Evolutionary conservation across 495 filamentous ascomycete species (phyloP), one percentile per base, ranked within the genome.

Genomic region (Talaromyces thailandensis): DNA sequence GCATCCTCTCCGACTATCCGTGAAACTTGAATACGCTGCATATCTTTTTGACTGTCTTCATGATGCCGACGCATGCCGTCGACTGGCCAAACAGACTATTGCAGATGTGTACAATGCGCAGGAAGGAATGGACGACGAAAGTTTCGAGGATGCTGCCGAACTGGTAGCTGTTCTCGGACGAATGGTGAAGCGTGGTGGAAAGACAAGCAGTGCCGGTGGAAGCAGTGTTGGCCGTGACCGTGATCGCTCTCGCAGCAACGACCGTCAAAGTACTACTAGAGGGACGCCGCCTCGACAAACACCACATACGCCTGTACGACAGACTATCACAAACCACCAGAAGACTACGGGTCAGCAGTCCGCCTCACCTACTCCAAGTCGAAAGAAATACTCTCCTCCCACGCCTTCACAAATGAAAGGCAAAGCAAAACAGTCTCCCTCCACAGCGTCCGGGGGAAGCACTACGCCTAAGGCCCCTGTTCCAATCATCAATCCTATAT

Each of bases 11-110:
- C 88, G 94, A 2, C 80, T 98, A 0, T 94, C 90, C 0, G 88
- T 96, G 16, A 95, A 95, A 64, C 86, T 96, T 11, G 94, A 98
- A 73, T 94, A 92, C 70, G 84, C 87, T n/a, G 94, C 93, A 2
- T 98, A 96, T 69, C 79, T 96, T 4, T 96, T 94, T 77, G 94
- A 98, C 69, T 97, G 93, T 67, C 79, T 92, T 7, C 90, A 94
- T 67, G 93, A 98, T 64, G 75, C 81, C 58, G 85, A 88, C 23
- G 84, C 80, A 48, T 89, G 89, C 60, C 81, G 92, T 12, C 81
- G 83, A 26, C 66, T 96, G 1, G 95, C 94, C 3, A 87, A 89
- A 68, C 82, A 85, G 37, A 90, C 93, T 32, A 92, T 98, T 57
- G 84, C 87, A 25, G 91, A 96, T 66, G 93, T 96, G 2, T 96